Evolutionary conservation across 2,329 filamentous ascomycete species (phyloP).

Genomic region (Cadophora sp.): DNA sequence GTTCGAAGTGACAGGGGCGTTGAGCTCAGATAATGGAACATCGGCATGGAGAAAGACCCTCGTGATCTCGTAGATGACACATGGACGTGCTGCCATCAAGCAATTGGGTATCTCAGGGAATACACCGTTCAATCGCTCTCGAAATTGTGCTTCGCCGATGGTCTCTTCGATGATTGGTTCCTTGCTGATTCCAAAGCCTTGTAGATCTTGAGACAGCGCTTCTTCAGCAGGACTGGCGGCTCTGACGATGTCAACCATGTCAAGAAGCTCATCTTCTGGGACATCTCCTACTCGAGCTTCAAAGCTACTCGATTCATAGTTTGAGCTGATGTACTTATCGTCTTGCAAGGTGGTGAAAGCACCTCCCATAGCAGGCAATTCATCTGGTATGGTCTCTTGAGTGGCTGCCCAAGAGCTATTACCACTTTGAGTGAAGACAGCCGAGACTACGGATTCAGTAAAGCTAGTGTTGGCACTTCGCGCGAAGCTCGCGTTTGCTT

Average conservation of each 20-base stretch:
- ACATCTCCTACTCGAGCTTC: conserved; percentile 29
- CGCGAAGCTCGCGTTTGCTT: conserved; percentile 17
- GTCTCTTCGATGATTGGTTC: neutral
- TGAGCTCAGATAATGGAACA: conserved; percentile 33
- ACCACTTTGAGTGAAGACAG: conserved; percentile 31
- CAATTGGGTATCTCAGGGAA: conserved; percentile 34
- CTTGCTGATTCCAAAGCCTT: conserved; percentile 10
- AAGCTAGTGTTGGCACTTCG: conserved; percentile 32
- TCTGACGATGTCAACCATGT: neutral
- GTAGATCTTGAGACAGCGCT: conserved; percentile 27
- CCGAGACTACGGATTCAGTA: conserved; percentile 22
- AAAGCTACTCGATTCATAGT: conserved; percentile 37
- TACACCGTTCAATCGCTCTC: neutral
- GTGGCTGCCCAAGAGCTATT: conserved; percentile 5
- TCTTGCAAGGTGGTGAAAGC: conserved; percentile 18
- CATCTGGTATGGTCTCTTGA: conserved; percentile 19
- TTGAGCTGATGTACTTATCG: conserved; percentile 30
- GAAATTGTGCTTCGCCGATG: conserved; percentile 7
- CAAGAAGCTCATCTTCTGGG: conserved; percentile 21
- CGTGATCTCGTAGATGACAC: conserved; percentile 42
- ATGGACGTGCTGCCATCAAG: conserved; percentile 30
- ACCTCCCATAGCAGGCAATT: conserved; percentile 4
- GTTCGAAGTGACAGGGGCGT: conserved; percentile 13
- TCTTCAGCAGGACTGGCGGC: conserved; percentile 20
- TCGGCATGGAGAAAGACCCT: conserved; percentile 40